Evolutionary conservation across 106 monocot species (phyloP).

Genomic region (Posidonia australis): DNA sequence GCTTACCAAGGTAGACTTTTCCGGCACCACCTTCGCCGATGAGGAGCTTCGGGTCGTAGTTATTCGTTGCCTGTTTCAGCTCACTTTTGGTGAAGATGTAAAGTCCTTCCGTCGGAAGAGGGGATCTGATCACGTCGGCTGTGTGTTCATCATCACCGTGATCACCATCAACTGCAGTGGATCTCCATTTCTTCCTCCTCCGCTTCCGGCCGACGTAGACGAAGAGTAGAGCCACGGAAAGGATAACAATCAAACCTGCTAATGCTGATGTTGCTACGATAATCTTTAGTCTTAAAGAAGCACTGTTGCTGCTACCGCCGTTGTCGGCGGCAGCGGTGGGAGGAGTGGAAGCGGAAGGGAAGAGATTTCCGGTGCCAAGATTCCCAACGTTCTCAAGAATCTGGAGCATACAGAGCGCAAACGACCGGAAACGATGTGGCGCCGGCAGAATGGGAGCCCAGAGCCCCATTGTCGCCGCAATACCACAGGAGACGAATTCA

Average conservation of each 20-base stretch:
- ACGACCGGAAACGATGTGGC: conserved; percentile 15
- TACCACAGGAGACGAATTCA: conserved; percentile 24
- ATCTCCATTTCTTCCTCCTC: not conserved
- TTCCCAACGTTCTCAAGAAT: conserved; percentile 24
- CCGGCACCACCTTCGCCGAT: conserved; percentile 65
- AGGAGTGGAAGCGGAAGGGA: conserved; percentile 10
- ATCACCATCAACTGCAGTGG: not conserved
- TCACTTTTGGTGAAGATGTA: conserved; percentile 76
- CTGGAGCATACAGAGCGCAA: conserved; percentile 18
- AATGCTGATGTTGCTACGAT: not conserved
- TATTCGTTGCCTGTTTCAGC: conserved; percentile 48
- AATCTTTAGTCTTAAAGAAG: not conserved
- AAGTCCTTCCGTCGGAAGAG: conserved; percentile 62
- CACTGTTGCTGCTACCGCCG: not conserved
- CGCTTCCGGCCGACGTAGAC: conserved; percentile 3
- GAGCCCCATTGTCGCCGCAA: conserved; percentile 21
- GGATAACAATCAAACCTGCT: not conserved
- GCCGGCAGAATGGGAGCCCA: conserved; percentile 9
- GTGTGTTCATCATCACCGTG: conserved; percentile 5
- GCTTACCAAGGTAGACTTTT: conserved; percentile 58
- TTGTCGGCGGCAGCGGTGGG: not conserved
- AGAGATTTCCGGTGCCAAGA: conserved; percentile 15
- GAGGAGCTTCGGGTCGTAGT: conserved; percentile 37
- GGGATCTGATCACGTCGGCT: not conserved
- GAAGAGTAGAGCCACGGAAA: not conserved